Evolutionary conservation across 2,329 filamentous ascomycete genomes (phyloP), one percentile per base, ranked within the genome.

Genomic region (Colletotrichum falcatum): DNA sequence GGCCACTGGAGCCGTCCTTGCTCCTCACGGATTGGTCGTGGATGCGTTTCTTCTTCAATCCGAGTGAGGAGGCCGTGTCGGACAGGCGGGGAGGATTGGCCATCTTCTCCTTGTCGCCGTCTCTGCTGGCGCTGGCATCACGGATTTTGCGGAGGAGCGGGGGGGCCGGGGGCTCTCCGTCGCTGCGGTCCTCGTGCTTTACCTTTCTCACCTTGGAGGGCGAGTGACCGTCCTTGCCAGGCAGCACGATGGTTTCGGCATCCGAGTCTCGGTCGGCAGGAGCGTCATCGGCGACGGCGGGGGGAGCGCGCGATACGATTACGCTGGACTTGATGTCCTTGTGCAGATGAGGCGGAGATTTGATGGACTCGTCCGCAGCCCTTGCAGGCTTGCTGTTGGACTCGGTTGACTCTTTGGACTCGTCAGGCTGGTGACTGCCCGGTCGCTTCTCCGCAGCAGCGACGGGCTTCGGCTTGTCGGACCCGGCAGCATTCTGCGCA

Each of bases 221-320:
- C 30, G 89, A 91, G 75, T 89, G 83, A 48, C 88, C 88, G 77
- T 91, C 87, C 76, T 91, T 91, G 35, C 88, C 89, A 14, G 89
- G 86, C 42, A 92, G 79, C 44, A 93, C 90, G 72, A 92, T 91
- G 18, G 91, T 93, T 81, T 93, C 91, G 59, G 91, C 90, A 76
- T 93, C 91, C 1, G 91, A 93, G 75, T 91, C 89, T 76, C 86
- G 89, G 70, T 90, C 90, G 68, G 82, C 82, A 28, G 78, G 79
- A 65, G 75, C 79, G 49, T 85, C 83, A 66, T 87, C 83, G 61
- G 80, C 77, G 61, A 80, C 77, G 26, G 80, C 76, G 49, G 30
- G 59, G 28, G 59, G 68, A 61, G 76, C 77, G 14, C 79, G 74
- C n/a, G 76, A 75, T 35, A 78, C 65, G 37, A 76, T 76, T 44